Evolutionary conservation across 192 early-diverging fungal genomes (phyloP), one percentile per base, ranked within the genome.

Genomic region (Glomus cerebriforme): DNA sequence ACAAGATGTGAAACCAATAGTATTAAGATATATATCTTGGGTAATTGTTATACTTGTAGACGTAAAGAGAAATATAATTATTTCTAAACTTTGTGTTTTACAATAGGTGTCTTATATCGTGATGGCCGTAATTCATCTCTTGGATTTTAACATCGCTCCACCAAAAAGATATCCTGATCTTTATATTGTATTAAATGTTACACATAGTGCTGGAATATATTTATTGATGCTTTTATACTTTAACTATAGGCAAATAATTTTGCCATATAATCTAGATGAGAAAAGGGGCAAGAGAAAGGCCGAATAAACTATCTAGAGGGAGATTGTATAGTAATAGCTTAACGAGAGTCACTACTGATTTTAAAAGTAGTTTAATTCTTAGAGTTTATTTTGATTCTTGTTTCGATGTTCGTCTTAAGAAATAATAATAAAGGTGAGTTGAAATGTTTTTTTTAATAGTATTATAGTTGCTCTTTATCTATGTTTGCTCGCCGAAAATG

Each of bases 141-240:
- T 87, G 9, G 91, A 96, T 69, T 77, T 82, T 12, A 76, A 83
- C 22, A 73, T 95, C 9, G 78, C 90, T 2, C 89, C 95, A 24
- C 94, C 94, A 22, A 77, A 84, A 27, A 82, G 85, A 26, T 88
- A 92, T 71, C 97, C 97, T 2, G 94, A 99, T 76, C 29, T 96
- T 5, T 97, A 91, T 72, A 84, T 91, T 2, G 93, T 99, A 10
- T 62, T 91, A 9, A 99, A 98, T 82, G 91, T 92, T 15, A 65
- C 92, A 1, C 83, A 92, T 73, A 90, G 91, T 59, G 89, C 91
- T 35, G 88, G 82, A 27, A 83, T 90, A 45, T 97, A 97, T 88
- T 75, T 81, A 19, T 45, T 91, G 7, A 87, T 92, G 59, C 88
- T 92, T 63, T 60, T 84, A 0, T 95, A 96, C 79, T 95, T 94